Evolutionary conservation across 192 early-diverging fungal genomes (phyloP).

Genomic region (Gryganskiella cystojenkinii): DNA sequence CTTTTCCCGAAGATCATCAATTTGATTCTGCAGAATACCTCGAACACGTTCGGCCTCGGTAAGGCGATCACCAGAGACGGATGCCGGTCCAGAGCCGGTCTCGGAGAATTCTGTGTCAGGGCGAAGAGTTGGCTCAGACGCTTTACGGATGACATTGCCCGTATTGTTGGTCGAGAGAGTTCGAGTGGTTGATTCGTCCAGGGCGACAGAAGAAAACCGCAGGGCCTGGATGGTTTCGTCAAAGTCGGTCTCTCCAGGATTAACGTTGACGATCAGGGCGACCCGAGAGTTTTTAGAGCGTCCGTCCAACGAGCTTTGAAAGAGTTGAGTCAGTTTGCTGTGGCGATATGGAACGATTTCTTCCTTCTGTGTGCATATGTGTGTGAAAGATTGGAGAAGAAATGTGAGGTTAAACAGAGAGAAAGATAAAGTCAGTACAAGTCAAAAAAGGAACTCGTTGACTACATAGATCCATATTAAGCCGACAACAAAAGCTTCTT

Average conservation of each 20-base stretch:
- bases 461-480: no score
- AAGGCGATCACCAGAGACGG: no score
- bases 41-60: no score
- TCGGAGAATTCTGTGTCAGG: no score
- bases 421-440: not conserved
- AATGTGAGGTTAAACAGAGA: not conserved
- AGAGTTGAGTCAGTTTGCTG: constrained; percentile 75
- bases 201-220: constrained; percentile 72
- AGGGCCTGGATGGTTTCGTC: constrained; percentile 66
- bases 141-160: not conserved
- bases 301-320: constrained; percentile 70
- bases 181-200: constrained; percentile 55
- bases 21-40: no score
- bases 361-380: constrained; percentile 21
- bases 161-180: not conserved
- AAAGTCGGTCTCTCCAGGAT: constrained; percentile 67
- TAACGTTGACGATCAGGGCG: constrained; percentile 68
- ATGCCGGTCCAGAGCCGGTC: no score
- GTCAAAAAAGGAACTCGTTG: not conserved
- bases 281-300: constrained; percentile 40
- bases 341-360: constrained; percentile 71
- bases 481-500: no score
- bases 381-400: not conserved
- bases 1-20: no score
- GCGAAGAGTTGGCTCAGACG: not conserved